Evolutionary conservation across 2,329 filamentous ascomycete species (phyloP), one percentile per base, ranked within the genome.

Genomic region (Dactylellina parvicollis): DNA sequence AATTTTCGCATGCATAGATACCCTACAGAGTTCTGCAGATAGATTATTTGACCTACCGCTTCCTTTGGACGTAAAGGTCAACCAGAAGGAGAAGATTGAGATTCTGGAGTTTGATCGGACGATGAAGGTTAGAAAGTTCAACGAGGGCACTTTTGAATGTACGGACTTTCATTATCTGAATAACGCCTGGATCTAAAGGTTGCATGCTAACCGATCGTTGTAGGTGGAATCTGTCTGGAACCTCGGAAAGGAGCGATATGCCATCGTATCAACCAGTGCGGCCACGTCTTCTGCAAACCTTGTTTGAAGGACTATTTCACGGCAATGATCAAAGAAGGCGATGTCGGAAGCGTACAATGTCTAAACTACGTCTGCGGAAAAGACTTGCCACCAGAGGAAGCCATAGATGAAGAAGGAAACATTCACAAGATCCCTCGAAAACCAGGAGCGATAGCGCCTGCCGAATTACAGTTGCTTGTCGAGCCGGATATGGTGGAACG

Each of bases 241-340:
- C 92, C 92, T 0, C 96, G 96, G 81, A 97, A 96, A 80, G 95
- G 95, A 0, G 81, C 83, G 0, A 86, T 84, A 9, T 98, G 95
- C 80, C 90, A 98, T 81, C 87, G 87, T 42, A 89, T 98, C 85
- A 81, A 90, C 47, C 88, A 89, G 69, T 99, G 95, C 80, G 88
- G 87, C 0, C 94, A 99, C 79, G 92, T 98, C 36, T 99, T 98
- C 79, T 99, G 95, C 80, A 83, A 89, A 16, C 81, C 87, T n/a
- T 99, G 95, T 78, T 83, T 99, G 1, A 89, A 91, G 75, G 92
- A 94, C 77, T 97, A 94, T 77, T 98, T 96, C 84, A 92, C 90
- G 76, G 89, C 88, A 75, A 92, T 92, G 76, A 97, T 99, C 77
- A 87, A 84, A 0, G 91, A 96, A 78, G 95, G 95, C 0, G 89